Conservation (phyloP, 2,329 filamentous ascomycete genomes). For the Diaporthe ampelina region DNA sequence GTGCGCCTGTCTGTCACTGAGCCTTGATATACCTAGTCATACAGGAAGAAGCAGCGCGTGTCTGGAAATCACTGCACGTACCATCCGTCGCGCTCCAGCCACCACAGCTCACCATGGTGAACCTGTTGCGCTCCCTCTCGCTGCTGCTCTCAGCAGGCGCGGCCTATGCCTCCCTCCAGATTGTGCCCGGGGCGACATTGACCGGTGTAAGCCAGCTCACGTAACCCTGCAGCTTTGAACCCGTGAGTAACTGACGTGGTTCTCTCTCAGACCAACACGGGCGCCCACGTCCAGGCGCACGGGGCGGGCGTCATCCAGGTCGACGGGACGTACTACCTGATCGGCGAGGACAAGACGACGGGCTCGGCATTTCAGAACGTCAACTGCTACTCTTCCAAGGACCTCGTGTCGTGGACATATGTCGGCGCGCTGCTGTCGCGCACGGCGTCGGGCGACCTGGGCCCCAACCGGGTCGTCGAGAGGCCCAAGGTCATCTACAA, state of each 20-base stretch:
- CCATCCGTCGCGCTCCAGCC: not conserved
- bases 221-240: not conserved
- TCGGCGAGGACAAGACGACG: slow-evolving; percentile 78
- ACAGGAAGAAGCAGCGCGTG: slow-evolving; percentile 3
- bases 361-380: slow-evolving; percentile 74
- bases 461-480: slow-evolving; percentile 74
- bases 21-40: not conserved
- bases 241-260: not conserved
- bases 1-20: not conserved
- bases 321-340: slow-evolving; percentile 73
- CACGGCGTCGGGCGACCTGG: slow-evolving; percentile 68
- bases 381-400: slow-evolving; percentile 76
- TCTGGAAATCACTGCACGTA: too few relatives aligned
- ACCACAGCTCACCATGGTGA: slow-evolving; percentile 36
- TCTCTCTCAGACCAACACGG: slow-evolving; percentile 42
- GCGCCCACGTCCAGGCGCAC: slow-evolving; percentile 75
- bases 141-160: slow-evolving; percentile 45
- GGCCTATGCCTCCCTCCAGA: slow-evolving; percentile 48
- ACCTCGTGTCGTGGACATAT: slow-evolving; percentile 75
- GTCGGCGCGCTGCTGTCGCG: slow-evolving; percentile 70
- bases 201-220: slow-evolving; percentile 44
- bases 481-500: slow-evolving; percentile 80
- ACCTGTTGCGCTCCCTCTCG: slow-evolving; percentile 37
- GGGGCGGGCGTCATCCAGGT: slow-evolving; percentile 74
- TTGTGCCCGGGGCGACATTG: slow-evolving; percentile 49